phyloP scores from a whole-genome alignment of 1,284 basidiomycete species.

The Naganishia albida region DNA sequence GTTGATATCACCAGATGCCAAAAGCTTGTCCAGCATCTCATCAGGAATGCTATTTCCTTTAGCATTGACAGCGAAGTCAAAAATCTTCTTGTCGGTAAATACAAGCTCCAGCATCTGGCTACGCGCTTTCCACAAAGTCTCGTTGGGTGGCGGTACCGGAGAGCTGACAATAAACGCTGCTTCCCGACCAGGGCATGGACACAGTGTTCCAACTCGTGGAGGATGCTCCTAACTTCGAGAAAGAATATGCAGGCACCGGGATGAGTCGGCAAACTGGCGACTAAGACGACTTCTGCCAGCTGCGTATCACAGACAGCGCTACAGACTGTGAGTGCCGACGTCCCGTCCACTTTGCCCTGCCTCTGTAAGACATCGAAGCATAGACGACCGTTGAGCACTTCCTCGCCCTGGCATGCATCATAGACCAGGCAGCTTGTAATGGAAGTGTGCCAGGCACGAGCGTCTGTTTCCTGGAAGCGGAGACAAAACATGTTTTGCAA shows the following conservation, averaged over 20 bases:
- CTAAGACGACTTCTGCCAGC: conserved; percentile 68
- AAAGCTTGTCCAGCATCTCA: no score
- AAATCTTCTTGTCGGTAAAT: conserved; percentile 42
- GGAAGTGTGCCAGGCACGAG: not conserved
- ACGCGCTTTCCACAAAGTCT: conserved; percentile 84
- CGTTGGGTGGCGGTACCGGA: not conserved
- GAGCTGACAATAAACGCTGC: conserved; percentile 60
- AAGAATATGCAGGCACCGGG: conserved; percentile 70
- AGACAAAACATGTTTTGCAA: conserved; percentile 1
- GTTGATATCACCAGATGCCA: not conserved
- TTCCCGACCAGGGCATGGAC: conserved; percentile 76
- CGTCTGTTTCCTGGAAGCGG: not conserved
- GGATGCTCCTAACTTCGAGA: conserved; percentile 60
- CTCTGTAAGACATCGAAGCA: no score
- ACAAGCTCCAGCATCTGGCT: conserved; percentile 90
- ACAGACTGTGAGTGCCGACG: no score
- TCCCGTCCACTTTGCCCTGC: no score
- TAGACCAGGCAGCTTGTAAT: not conserved
- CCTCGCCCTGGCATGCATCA: no score
- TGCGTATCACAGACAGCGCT: conserved; percentile 53
- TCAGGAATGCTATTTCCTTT: no score
- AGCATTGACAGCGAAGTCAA: conserved; percentile 6
- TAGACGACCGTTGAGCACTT: no score
- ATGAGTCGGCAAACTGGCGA: not conserved
- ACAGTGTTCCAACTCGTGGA: conserved; percentile 72